Conservation (phyloP, 2,329 filamentous ascomycete genomes). For the Pestalotiopsis sp. region DNA sequence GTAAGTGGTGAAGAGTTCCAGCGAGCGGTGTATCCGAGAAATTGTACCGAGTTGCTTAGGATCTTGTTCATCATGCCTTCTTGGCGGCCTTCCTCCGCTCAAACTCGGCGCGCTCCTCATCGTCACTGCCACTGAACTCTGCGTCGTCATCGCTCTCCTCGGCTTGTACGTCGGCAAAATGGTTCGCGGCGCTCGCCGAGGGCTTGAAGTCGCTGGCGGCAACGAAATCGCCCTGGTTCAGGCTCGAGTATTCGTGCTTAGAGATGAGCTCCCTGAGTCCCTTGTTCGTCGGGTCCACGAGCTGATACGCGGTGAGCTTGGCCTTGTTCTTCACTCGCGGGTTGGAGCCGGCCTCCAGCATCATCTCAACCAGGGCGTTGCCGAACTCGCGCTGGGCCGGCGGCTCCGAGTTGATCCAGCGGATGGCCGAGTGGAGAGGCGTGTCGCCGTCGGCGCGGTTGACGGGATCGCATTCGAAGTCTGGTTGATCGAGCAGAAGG, state of each 20-base stretch:
- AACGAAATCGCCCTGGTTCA: slow-evolving; percentile 63
- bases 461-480: slow-evolving; percentile 82
- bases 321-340: slow-evolving; percentile 69
- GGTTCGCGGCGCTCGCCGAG: slow-evolving; percentile 19
- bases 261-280: slow-evolving; percentile 66
- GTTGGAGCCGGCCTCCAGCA: slow-evolving; percentile 76
- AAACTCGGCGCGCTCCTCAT: slow-evolving; percentile 66
- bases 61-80: slow-evolving; percentile 29
- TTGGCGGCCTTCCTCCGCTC: slow-evolving; percentile 48
- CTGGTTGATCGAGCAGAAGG: slow-evolving; percentile 78
- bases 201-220: slow-evolving; percentile 32
- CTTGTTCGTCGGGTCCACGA: slow-evolving; percentile 72
- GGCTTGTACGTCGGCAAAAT: slow-evolving; percentile 23
- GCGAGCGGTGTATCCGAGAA: neutral
- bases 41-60: neutral
- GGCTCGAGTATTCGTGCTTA: slow-evolving; percentile 69
- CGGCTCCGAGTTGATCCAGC: slow-evolving; percentile 73
- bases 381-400: slow-evolving; percentile 67
- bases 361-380: slow-evolving; percentile 72
- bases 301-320: slow-evolving; percentile 70
- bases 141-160: slow-evolving; percentile 55
- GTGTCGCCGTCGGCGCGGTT: slow-evolving; percentile 75
- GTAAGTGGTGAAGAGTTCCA: neutral
- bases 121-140: slow-evolving; percentile 67
- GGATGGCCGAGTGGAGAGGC: slow-evolving; percentile 77